Evolutionary conservation across 1,284 basidiomycete species (phyloP).

Genomic region (Rhizoctonia solani): DNA sequence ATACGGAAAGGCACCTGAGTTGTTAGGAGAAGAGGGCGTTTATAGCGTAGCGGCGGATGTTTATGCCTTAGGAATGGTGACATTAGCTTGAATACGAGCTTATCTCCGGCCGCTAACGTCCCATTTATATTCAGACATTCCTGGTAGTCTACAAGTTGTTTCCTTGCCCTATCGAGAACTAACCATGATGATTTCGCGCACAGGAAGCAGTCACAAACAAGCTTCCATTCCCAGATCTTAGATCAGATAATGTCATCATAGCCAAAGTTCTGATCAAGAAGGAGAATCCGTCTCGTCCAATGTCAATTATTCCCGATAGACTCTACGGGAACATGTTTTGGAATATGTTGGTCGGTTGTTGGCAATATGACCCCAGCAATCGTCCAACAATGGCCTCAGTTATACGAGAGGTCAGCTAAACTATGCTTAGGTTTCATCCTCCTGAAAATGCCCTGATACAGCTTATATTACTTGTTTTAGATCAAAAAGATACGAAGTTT

Average conservation of each 20-base stretch:
- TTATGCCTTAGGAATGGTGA: not conserved
- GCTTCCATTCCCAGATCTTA: not conserved
- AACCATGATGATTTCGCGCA: not conserved
- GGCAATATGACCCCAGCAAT: not conserved
- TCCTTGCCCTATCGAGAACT: not conserved
- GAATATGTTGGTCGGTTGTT: not conserved
- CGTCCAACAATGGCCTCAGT: not conserved
- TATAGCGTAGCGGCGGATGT: not conserved
- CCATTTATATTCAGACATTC: not conserved
- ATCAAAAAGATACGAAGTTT: not conserved
- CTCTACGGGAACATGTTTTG: not conserved
- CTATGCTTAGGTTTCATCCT: not conserved
- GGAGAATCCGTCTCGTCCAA: not conserved
- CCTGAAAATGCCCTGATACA: not conserved
- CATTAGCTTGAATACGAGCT: not conserved
- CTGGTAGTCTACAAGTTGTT: not conserved
- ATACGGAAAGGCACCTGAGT: not conserved
- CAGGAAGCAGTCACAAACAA: conserved; percentile 4
- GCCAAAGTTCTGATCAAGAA: not conserved
- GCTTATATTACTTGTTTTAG: not conserved
- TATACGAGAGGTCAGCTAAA: not conserved
- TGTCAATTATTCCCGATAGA: not conserved
- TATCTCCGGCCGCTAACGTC: not conserved
- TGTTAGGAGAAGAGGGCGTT: not conserved
- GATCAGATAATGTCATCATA: not conserved